Conservation (phyloP, 805 yeast genomes). For the Starmerella cellae region DNA sequence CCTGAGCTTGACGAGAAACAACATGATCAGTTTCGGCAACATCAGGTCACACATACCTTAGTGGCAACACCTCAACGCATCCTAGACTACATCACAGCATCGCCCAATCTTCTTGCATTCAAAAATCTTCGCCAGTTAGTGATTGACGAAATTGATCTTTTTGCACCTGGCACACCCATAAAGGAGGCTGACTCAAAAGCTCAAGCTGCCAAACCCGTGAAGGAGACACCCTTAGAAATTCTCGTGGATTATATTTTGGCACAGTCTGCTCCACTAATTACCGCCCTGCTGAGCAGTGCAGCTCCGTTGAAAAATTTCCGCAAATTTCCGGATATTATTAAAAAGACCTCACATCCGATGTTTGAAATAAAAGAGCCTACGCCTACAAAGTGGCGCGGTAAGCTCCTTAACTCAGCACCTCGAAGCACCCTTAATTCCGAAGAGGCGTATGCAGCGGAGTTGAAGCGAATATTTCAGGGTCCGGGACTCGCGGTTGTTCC, state of each 20-base stretch:
- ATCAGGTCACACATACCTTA: conserved; percentile 29
- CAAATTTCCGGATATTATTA: conserved; percentile 8
- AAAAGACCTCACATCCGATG: conserved; percentile 1
- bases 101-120: conserved; percentile 13
- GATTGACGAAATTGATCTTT: conserved; percentile 24
- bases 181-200: no score
- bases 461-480: conserved; percentile 10
- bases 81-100: conserved; percentile 34
- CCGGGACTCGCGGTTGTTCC: conserved; percentile 15
- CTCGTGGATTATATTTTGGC: conserved; percentile 16
- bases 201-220: conserved; percentile 1
- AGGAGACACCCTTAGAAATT: conserved; percentile 19
- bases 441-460: neutral
- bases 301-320: conserved; percentile 1
- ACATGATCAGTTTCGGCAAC: conserved; percentile 12
- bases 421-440: neutral
- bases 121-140: conserved; percentile 18
- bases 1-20: conserved; percentile 21
- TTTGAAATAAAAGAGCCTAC: conserved; percentile 8
- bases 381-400: conserved; percentile 5
- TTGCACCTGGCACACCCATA: conserved; percentile 8
- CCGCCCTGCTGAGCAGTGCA: conserved; percentile 10
- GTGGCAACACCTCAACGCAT: conserved; percentile 45
- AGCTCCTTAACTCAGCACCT: neutral
- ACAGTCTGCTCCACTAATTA: conserved; percentile 4